A percentile compares a stretch with the other conserved stretches of the same genome.
Conservation (phyloP, 192 early-diverging fungal species). For the Mortierella antarctica region DNA sequence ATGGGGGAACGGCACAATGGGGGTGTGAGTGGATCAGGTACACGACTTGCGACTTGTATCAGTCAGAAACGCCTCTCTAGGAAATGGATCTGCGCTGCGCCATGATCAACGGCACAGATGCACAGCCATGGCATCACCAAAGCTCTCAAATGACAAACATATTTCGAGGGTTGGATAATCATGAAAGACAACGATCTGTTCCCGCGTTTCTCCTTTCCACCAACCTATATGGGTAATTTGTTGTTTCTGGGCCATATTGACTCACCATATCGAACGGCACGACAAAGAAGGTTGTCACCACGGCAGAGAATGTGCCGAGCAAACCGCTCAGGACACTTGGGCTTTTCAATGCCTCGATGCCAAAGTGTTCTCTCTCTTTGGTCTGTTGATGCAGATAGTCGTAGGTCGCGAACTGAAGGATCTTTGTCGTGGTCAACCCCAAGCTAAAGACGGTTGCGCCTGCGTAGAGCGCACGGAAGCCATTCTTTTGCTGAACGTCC, state of each 20-base stretch:
- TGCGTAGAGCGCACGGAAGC: slow-evolving; percentile 43
- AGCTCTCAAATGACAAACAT: no score
- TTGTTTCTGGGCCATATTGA: no score
- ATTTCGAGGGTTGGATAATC: no score
- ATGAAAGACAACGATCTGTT: no score
- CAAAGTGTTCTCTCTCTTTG: slow-evolving; percentile 34
- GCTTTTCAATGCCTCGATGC: slow-evolving; percentile 19
- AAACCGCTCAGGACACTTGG: slow-evolving; percentile 27
- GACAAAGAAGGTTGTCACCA: slow-evolving; percentile 46
- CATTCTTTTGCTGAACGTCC: slow-evolving; percentile 47
- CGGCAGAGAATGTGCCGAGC: slow-evolving; percentile 49
- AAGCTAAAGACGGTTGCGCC: slow-evolving; percentile 49
- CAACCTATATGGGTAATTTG: no score
- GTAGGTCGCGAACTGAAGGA: slow-evolving; percentile 54
- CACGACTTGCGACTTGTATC: no score
- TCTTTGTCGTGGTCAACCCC: slow-evolving; percentile 43
- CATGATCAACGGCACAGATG: no score
- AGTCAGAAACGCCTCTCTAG: no score
- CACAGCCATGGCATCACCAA: no score
- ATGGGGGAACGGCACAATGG: not conserved
- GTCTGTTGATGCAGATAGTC: slow-evolving; percentile 34
- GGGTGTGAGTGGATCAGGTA: no score
- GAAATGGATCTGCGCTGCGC: no score
- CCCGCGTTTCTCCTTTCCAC: no score
- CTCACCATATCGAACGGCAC: slow-evolving; percentile 56